These are phyloP conservation scores for Eutypa lata DNA, from an alignment of 2,329 filamentous ascomycete species.

Conservation along the genomic window DNA sequence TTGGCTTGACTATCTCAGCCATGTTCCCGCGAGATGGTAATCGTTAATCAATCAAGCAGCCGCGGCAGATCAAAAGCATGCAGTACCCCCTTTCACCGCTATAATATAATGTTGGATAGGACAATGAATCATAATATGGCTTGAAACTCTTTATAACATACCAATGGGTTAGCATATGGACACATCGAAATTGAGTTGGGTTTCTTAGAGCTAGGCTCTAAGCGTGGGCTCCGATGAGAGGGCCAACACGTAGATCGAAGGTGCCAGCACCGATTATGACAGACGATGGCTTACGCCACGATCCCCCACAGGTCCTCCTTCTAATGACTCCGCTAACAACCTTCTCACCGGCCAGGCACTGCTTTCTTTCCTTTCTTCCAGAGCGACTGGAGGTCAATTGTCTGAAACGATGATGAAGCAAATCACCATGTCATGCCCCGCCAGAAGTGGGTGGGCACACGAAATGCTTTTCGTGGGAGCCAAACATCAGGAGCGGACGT, in stretches of 20 bases:
- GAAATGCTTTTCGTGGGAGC: neutral
- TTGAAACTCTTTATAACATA: neutral
- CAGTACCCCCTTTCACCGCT: too few relatives aligned
- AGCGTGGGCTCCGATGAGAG: neutral
- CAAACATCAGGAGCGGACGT: neutral
- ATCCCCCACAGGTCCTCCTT: neutral
- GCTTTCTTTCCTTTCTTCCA: too few relatives aligned
- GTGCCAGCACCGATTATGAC: neutral
- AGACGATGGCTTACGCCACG: neutral
- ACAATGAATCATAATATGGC: too few relatives aligned
- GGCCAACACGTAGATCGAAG: neutral
- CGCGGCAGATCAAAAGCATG: too few relatives aligned
- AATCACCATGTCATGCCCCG: neutral
- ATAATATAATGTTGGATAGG: too few relatives aligned
- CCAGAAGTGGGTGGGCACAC: neutral
- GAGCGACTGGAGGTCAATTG: too few relatives aligned
- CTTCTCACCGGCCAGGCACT: neutral
- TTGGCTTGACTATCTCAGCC: neutral
- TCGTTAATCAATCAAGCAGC: neutral
- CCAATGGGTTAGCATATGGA: neutral
- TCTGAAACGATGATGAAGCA: too few relatives aligned
- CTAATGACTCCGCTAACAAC: neutral
- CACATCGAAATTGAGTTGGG: too few relatives aligned
- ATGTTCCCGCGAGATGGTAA: neutral
- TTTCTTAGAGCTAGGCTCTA: neutral